Base-by-base conservation (phyloP, 495 filamentous ascomycete species). In the Neurospora hispaniola region DNA sequence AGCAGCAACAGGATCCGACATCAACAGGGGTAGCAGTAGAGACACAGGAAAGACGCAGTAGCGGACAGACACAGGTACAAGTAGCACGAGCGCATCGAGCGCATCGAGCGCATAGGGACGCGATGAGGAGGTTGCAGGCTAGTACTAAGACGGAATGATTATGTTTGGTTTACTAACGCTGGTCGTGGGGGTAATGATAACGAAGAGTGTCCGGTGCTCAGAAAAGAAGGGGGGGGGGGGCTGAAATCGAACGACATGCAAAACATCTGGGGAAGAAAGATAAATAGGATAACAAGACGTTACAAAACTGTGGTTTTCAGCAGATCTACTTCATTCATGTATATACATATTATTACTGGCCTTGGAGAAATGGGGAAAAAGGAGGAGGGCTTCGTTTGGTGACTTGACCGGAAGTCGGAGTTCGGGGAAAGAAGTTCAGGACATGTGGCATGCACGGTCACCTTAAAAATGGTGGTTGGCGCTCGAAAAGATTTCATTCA, bases 121-220 rank as follows among this genome's bases (percentile, higher is more conserved):
- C 92, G 1, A 86, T 98, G 87, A 84, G 93, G 75, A 88, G 86
- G 79, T 91, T 98, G 90, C 95, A 97, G 82, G 87, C 89, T 27
- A 84, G 84, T 23, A 91, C 54, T 1, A 66, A 38, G 54, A 27
- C 54, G 27, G 27, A 66, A 9, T 66, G 54, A 66, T 35, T 91
- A 77, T 84, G 84, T 71, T 75, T 73, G 71, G 74, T 41, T 74
- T 12, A 46, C 4, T 4, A 59, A 59, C 27, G 20, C 2, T 27
- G 10, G 78, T 43, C 38, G 41, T 14, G 14, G 39, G 62, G 62
- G 4, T 69, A 16, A 69, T 38, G 71, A 27, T 72, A 20, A 42
- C 40, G 18, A 31, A 23, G 46, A 48, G 44, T 11, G 44, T 20
- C 44, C n/a, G 44, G n/a, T 20, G 44, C n/a, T 23, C 3, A 46